A percentile compares a stretch with the other conserved stretches of the same genome.
phyloP scores from a whole-genome alignment of 257 asterid species.

The Penstemon barbatus region DNA sequence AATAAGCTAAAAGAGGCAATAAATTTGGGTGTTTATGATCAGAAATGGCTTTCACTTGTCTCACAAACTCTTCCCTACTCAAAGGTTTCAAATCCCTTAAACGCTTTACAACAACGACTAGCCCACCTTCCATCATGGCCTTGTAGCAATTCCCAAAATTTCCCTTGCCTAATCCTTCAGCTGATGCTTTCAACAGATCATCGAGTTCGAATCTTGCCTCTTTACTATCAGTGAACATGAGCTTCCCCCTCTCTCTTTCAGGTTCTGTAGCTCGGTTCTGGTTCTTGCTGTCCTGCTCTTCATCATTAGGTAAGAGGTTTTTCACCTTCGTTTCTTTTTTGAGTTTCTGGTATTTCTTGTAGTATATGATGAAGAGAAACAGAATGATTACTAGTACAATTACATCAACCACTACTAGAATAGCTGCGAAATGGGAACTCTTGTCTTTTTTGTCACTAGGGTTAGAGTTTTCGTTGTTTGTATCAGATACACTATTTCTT shows the following conservation, averaged over 20 bases:
- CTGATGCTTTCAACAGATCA: constrained; percentile 69
- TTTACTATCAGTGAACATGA: constrained; percentile 41
- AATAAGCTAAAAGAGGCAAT: constrained; percentile 62
- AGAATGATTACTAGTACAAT: constrained; percentile 41
- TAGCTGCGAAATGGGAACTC: constrained; percentile 17
- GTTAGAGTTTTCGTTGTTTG: constrained; percentile 18
- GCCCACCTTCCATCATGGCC: constrained; percentile 54
- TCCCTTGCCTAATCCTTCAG: constrained; percentile 74
- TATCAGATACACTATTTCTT: constrained; percentile 14
- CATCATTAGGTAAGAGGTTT: constrained; percentile 23
- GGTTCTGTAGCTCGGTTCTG: constrained; percentile 32
- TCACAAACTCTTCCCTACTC: constrained; percentile 57
- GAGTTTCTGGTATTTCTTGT: constrained; percentile 52
- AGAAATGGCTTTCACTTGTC: constrained; percentile 51
- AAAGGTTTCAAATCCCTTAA: constrained; percentile 64
- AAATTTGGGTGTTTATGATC: constrained; percentile 63
- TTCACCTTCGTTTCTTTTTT: constrained; percentile 31
- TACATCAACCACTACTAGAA: constrained; percentile 30
- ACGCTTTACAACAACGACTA: constrained; percentile 65
- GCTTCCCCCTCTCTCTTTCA: constrained; percentile 48
- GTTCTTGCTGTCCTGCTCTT: constrained; percentile 34
- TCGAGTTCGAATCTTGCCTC: constrained; percentile 51
- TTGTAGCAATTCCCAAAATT: constrained; percentile 76
- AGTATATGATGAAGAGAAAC: constrained; percentile 49
- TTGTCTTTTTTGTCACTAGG: not conserved